Evolutionary conservation across 1,284 basidiomycete species (phyloP).

Genomic region (Papiliotrema laurentii): DNA sequence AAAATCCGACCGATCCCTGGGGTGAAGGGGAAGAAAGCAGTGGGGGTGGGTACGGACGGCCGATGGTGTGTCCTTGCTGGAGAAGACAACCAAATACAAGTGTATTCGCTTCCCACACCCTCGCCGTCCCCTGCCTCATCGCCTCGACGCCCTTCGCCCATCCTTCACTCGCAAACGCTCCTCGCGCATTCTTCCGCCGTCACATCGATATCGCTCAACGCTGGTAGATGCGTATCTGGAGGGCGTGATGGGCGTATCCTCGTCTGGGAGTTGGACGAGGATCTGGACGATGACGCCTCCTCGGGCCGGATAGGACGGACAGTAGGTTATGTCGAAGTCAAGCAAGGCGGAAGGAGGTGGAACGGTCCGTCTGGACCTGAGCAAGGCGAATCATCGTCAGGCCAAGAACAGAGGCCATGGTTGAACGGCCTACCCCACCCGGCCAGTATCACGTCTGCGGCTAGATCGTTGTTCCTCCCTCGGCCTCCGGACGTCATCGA

Average conservation of each 20-base stretch:
- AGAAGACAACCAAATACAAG: slow-evolving; percentile 43
- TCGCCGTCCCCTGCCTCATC: slow-evolving; percentile 11
- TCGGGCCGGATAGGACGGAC: slow-evolving; percentile 22
- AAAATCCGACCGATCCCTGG: slow-evolving; percentile 30
- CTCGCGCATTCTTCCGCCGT: slow-evolving; percentile 39
- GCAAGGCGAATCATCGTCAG: not conserved
- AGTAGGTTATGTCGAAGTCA: slow-evolving; percentile 41
- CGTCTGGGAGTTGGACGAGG: slow-evolving; percentile 45
- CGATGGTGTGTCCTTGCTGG: slow-evolving; percentile 46
- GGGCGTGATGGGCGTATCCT: slow-evolving; percentile 42
- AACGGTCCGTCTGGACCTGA: slow-evolving; percentile 13
- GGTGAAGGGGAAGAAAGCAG: slow-evolving; percentile 31
- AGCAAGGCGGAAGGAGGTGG: slow-evolving; percentile 19
- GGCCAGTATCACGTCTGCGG: slow-evolving; percentile 37
- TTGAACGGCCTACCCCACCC: slow-evolving; percentile 33
- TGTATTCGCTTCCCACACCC: slow-evolving; percentile 37
- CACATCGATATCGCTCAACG: slow-evolving; percentile 31
- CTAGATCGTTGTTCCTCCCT: slow-evolving; percentile 37
- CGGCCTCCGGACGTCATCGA: slow-evolving; percentile 18
- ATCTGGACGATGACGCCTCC: slow-evolving; percentile 3
- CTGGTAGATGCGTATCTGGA: slow-evolving; percentile 39
- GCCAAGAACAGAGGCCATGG: not conserved
- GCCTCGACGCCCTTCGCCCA: not conserved
- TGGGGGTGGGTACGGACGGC: slow-evolving; percentile 41
- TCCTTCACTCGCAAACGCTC: slow-evolving; percentile 39